Base-by-base conservation (phyloP, 345 rosid species). In the Arabis alpina region DNA sequence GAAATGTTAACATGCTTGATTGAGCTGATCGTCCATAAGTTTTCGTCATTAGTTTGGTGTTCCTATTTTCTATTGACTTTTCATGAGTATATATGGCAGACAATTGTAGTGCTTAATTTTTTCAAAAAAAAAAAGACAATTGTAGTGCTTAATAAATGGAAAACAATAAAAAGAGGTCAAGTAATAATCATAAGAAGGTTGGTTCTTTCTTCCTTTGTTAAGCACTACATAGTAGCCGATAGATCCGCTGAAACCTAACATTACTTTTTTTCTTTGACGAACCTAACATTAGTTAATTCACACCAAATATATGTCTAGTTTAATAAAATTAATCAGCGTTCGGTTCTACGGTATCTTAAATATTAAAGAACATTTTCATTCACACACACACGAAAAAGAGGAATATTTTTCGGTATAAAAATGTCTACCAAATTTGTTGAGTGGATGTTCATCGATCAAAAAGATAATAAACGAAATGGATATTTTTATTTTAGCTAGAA, bases 31-130 rank as follows among this genome's bases (percentile, higher is more conserved):
- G n/a, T n/a, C n/a, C n/a, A n/a, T n/a, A n/a, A n/a, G 52, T 16
- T 56, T 24, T n/a, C 14, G 4, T 10, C 5, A 16, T 56, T 36
- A 4, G 13, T 16, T 36, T 36, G 44, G 40, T 24, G 13, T 23
- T 64, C 6, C 36, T 34, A 12, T 23, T 8, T 50, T 24, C 36
- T 36, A 5, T 32, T 50, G 10, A 36, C 28, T 14, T 15, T 30
- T 69, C 49, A 37, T 25, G 49, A 39, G 51, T 41, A 48, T 41
- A 48, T 19, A 48, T 69, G 65, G 73, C 65, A n/a, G n/a, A n/a
- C n/a, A n/a, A n/a, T n/a, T n/a, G n/a, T n/a, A n/a, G n/a, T n/a
- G n/a, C n/a, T n/a, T n/a, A n/a, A n/a, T n/a, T n/a, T n/a, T n/a
- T n/a, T n/a, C n/a, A n/a, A n/a, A n/a, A n/a, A n/a, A n/a, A n/a